Base-by-base conservation (phyloP, 2,329 filamentous ascomycete genomes). In the Bretziella fagacearum region DNA sequence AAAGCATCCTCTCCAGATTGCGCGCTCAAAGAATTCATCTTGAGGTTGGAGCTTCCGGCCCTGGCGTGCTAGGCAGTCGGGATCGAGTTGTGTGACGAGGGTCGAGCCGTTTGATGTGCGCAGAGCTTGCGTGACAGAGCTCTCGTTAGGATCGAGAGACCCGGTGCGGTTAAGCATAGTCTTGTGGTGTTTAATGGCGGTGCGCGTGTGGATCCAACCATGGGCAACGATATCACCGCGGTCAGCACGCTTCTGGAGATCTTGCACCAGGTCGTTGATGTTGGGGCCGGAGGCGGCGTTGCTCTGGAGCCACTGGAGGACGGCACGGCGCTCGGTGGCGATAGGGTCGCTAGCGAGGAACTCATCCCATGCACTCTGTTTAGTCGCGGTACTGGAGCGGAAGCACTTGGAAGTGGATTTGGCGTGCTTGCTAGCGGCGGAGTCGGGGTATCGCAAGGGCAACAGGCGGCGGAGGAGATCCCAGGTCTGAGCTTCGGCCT, bases 1-100 rank as follows among this genome's bases (percentile, higher is more conserved):
- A 66, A 86, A 96, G 62, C 84, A 91, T n/a, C 84, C 81, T 51
- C 87, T 71, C 87, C 91, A 96, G 40, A 93, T 83, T 2, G 86
- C 82, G 46, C 81, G 76, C 64, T 98, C 91, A 52, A 89, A 91
- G 56, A 79, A 87, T 53, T 85, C 78, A 58, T 98, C 91, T 55
- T 87, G 77, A 20, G 78, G 74, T 58, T 93, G 81, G 33, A 96
- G 67, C 43, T 71, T 76, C 46, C 83, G 75, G 42, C 71, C 71
- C 61, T 96, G 87, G 51, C 91, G 75, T 30, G 77, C 79, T n/a
- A 78, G 70, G 4, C 86, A 84, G 65, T 98, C 91, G 0, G 91
- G 91, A 56, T 98, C 91, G 27, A 98, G 69, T 55, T 94, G 84
- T 1, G 85, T 93, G 46, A 93, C 77, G 2, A 94, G 64, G 4